Conservation (phyloP, 108 stramenopile genomes). For the Tribonema minus region DNA sequence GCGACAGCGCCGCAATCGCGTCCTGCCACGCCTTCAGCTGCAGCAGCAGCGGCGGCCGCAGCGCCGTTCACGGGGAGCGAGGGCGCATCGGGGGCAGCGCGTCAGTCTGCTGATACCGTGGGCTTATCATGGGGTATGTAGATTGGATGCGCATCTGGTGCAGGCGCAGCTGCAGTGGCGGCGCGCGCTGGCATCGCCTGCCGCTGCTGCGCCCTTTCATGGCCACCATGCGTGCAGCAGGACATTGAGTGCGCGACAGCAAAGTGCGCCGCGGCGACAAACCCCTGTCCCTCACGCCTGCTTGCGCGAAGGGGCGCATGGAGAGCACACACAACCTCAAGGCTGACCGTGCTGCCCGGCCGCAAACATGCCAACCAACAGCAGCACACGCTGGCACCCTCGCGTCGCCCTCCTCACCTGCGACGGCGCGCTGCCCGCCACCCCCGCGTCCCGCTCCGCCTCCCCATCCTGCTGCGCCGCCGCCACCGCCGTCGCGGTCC, state of each 20-base stretch:
- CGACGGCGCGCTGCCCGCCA: not conserved
- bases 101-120: no score
- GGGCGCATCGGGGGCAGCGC: no score
- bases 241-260: no score
- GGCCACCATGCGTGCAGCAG: no score
- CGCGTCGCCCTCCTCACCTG: not conserved
- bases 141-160: not conserved
- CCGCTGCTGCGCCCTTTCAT: not conserved
- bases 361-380: no score
- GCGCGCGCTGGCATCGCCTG: not conserved
- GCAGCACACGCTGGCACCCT: not conserved
- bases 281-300: no score
- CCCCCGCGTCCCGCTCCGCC: not conserved
- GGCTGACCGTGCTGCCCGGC: no score
- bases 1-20: not conserved
- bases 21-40: not conserved
- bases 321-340: no score
- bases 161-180: not conserved
- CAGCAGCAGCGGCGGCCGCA: conserved; percentile 1
- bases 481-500: conserved; percentile 11
- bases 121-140: no score
- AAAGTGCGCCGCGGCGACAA: no score
- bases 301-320: no score
- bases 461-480: not conserved
- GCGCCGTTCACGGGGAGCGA: no score